Percentiles rank a stretch among this genome's conserved stretches.
phyloP scores from a whole-genome alignment of 805 yeast species.

The Myxozyma sirexii region DNA sequence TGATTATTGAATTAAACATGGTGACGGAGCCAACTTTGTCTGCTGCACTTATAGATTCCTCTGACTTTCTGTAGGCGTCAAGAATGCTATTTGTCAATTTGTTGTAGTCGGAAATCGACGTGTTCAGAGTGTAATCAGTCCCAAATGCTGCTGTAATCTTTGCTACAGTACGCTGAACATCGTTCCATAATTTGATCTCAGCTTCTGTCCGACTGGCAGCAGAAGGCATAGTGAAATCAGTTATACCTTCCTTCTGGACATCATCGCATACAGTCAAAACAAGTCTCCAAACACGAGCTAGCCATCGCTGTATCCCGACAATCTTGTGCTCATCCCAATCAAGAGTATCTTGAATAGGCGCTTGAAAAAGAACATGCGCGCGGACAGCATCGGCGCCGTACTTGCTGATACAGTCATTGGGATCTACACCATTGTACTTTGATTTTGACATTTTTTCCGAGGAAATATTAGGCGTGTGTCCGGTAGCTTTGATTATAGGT shows the following conservation, averaged over 20 bases:
- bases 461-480: slow-evolving; percentile 55
- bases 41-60: not conserved
- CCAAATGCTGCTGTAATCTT: slow-evolving; percentile 64
- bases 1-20: slow-evolving; percentile 52
- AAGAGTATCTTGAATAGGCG: slow-evolving; percentile 78
- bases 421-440: slow-evolving; percentile 92
- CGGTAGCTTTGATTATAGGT: slow-evolving; percentile 55
- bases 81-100: slow-evolving; percentile 64
- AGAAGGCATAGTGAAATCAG: slow-evolving; percentile 10
- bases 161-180: slow-evolving; percentile 51
- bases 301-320: slow-evolving; percentile 86
- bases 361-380: slow-evolving; percentile 90
- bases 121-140: slow-evolving; percentile 67
- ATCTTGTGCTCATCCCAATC: slow-evolving; percentile 91
- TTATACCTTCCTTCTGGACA: not conserved
- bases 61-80: slow-evolving; percentile 42
- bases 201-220: slow-evolving; percentile 40
- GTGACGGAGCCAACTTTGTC: slow-evolving; percentile 11
- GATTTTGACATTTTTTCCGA: slow-evolving; percentile 97
- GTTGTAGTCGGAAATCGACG: slow-evolving; percentile 88
- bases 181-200: slow-evolving; percentile 64
- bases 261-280: slow-evolving; percentile 8
- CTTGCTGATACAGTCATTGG: slow-evolving; percentile 65
- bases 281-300: slow-evolving; percentile 53
- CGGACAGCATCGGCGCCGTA: slow-evolving; percentile 95